Evolutionary conservation across 1,139 yeast species (phyloP), one percentile per base, ranked within the genome.

Genomic region (Hyphopichia pseudoburtonii): DNA sequence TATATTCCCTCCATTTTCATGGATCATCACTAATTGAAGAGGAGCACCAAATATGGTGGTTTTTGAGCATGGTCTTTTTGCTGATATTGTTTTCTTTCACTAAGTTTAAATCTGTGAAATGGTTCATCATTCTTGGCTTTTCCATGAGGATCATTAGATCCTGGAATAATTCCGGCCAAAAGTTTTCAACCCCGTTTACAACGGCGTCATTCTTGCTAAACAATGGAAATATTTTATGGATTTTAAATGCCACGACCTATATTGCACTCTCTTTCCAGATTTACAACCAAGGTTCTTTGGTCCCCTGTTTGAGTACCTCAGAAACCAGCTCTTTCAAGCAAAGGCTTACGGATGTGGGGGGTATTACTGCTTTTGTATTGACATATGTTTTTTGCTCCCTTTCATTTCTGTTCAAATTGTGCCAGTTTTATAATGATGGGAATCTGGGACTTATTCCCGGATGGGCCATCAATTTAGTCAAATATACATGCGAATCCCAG

Each of bases 21-120:
- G 97, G 95, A 0, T 86, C 96, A 27, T 87, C 96, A 18, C 70
- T 89, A 45, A 86, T 92, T n/a, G 99, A 92, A 52, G 99, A 92
- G 57, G 99, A 92, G 53, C 96, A 92, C 54, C 97, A 89, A 55
- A 62, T 89, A 12, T 92, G 99, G 99, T 92, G 95, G 86, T 84
- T 92, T 74, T 67, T 81, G 14, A 64, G 78, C 0, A 62, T 78
- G 0, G 35, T 70, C 14, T 54, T 47, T 12, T 42, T 39, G 17
- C 38, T 30, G 17, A 56, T 37, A 28, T 55, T 45, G 30, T 45
- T 47, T 23, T 38, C 36, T 28, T 41, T 43, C 34, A 31, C 22
- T 19, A 38, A 39, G 11, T 44, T 43, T 23, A 42, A 44, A 18
- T 37, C 44, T 3, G 39, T 42, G 12, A 22, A 11, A 39, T 42